A percentile compares a stretch with the other conserved stretches of the same genome.
phyloP scores from a whole-genome alignment of 306 rosid genomes.

The Cicer chorassanicum region DNA sequence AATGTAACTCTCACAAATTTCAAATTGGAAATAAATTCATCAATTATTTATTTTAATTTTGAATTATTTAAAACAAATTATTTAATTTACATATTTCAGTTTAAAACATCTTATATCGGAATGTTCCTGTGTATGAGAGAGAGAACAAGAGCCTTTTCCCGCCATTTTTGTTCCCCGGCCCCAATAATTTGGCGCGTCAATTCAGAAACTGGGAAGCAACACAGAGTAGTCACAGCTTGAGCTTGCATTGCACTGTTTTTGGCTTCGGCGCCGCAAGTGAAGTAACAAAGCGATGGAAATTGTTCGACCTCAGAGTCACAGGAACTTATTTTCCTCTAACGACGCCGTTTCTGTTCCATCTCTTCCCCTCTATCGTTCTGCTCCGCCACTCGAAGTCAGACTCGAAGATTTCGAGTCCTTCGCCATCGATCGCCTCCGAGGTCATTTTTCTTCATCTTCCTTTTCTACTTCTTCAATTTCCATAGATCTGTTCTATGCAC shows the following conservation, averaged over 20 bases:
- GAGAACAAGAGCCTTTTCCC: constrained; percentile 48
- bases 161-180: constrained; percentile 54
- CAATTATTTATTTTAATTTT: no score
- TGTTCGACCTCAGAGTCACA: constrained; percentile 57
- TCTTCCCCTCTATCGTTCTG: constrained; percentile 77
- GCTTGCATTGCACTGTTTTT: background rate
- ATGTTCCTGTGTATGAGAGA: no score
- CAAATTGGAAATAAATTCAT: no score
- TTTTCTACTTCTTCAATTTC: constrained; percentile 16
- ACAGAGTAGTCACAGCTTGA: background rate
- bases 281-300: constrained; percentile 58
- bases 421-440: constrained; percentile 96
- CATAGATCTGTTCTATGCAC: background rate
- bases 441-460: constrained; percentile 41
- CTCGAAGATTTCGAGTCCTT: constrained; percentile 90
- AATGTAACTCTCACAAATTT: no score
- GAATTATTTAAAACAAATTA: no score
- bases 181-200: constrained; percentile 50
- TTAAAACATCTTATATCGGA: no score
- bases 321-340: constrained; percentile 42
- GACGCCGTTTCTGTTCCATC: constrained; percentile 44
- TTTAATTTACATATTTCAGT: no score
- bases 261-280: constrained; percentile 36
- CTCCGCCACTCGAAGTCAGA: constrained; percentile 81
- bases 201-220: constrained; percentile 34